A percentile compares a stretch with the other conserved stretches of the same genome.
Conservation (phyloP, 108 stramenopile species). For the Nitzschia sp. region DNA sequence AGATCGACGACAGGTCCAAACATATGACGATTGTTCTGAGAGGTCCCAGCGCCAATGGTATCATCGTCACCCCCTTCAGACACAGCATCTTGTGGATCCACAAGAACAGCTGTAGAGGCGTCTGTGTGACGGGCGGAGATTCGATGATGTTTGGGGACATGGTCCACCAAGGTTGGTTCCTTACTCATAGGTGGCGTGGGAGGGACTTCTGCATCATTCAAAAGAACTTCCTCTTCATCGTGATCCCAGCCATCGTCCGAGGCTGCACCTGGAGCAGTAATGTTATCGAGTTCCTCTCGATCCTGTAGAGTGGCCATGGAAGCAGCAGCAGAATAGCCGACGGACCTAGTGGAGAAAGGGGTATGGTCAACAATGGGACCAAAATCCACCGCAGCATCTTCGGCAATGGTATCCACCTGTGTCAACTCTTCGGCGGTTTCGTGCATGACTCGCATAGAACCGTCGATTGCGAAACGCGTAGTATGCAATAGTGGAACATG, state of each 20-base stretch:
- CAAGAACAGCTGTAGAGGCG: slow-evolving; percentile 26
- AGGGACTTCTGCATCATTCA: neutral
- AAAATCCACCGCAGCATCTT: slow-evolving; percentile 25
- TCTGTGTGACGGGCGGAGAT: slow-evolving; percentile 7
- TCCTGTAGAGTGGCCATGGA: slow-evolving; percentile 18
- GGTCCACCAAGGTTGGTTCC: slow-evolving; percentile 27
- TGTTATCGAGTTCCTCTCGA: slow-evolving; percentile 24
- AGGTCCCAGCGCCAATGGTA: slow-evolving; percentile 12
- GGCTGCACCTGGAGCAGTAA: slow-evolving; percentile 3
- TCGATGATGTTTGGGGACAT: slow-evolving; percentile 16
- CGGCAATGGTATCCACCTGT: slow-evolving; percentile 26
- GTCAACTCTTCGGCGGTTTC: slow-evolving; percentile 25
- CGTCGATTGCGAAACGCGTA: slow-evolving; percentile 9
- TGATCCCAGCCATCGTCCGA: slow-evolving; percentile 26
- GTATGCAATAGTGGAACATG: slow-evolving; percentile 14
- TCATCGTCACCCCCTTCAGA: slow-evolving; percentile 26
- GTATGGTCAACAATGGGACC: slow-evolving; percentile 48
- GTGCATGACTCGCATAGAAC: slow-evolving; percentile 31
- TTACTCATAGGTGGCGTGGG: neutral
- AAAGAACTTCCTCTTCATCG: neutral
- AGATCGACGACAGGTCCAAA: slow-evolving; percentile 48
- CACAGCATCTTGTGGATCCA: slow-evolving; percentile 28
- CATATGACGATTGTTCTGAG: neutral
- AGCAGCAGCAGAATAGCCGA: slow-evolving; percentile 29
- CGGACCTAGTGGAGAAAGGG: slow-evolving; percentile 16